A percentile compares a stretch with the other conserved stretches of the same genome.
These are phyloP conservation scores for Scutellaria barbata DNA, from an alignment of 257 asterid genomes.

Conservation along the genomic window DNA sequence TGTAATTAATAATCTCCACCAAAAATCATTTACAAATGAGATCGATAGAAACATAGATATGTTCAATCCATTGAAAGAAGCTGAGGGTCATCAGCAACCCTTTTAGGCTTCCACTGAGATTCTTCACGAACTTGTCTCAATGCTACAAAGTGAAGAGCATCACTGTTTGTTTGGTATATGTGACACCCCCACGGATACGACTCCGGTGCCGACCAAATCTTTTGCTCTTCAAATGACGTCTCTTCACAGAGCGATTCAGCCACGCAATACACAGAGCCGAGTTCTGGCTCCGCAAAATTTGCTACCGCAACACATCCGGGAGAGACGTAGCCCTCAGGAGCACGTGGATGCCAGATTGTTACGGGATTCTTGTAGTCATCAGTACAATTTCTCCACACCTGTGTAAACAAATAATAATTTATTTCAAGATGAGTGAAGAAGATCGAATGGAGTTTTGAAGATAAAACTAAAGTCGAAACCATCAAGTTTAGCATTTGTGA, in stretches of 20 bases:
- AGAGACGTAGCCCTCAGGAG: slow-evolving; percentile 86
- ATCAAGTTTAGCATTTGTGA: too few relatives aligned
- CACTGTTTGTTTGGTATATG: slow-evolving; percentile 72
- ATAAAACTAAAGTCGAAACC: too few relatives aligned
- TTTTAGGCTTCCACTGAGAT: slow-evolving; percentile 73
- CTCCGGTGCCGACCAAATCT: slow-evolving; percentile 88
- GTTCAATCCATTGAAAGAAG: neutral
- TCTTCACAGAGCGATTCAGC: slow-evolving; percentile 76
- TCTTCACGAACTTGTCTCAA: slow-evolving; percentile 86
- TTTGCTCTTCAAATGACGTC: slow-evolving; percentile 77
- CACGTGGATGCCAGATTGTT: slow-evolving; percentile 95
- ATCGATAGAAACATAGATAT: too few relatives aligned
- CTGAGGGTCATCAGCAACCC: slow-evolving; percentile 57
- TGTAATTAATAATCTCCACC: neutral
- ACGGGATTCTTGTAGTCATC: slow-evolving; percentile 76
- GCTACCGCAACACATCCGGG: slow-evolving; percentile 82
- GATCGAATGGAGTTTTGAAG: too few relatives aligned
- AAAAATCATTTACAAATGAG: neutral
- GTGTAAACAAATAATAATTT: slow-evolving; percentile 30
- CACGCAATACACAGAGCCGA: slow-evolving; percentile 62
- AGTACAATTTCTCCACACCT: slow-evolving; percentile 94
- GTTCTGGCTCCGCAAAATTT: slow-evolving; percentile 73
- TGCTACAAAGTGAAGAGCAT: slow-evolving; percentile 91
- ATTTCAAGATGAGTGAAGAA: neutral
- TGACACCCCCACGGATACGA: slow-evolving; percentile 97